Base-by-base conservation (phyloP, 768 basidiomycete genomes). In the Leccinum uliginosum region DNA sequence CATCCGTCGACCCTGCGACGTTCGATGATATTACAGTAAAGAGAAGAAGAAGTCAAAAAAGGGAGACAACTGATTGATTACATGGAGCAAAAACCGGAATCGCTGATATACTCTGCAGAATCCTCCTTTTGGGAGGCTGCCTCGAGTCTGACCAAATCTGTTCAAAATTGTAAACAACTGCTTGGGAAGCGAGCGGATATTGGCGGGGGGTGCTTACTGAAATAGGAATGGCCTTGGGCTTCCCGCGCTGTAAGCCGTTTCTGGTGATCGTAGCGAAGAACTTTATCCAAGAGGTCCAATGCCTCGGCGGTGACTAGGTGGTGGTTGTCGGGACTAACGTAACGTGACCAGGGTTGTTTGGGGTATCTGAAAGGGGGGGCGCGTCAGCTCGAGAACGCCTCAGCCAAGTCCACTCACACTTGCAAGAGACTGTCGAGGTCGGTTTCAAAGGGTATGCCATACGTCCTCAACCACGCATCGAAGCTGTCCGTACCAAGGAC, bases 201-300 rank as follows among this genome's bases (percentile, higher is more conserved):
- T 63, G 51, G 61, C 67, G 67, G 7, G 9, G n/a, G 47, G n/a
- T 47, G 52, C 70, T 24, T 57, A 82, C 81, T 83, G 68, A 87
- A 88, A 74, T 83, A 87, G 53, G 82, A 75, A 70, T 87, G 86
- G 52, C 75, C 75, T 73, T 84, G 83, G 34, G 83, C 83, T 71
- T 89, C 86, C 60, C 76, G 75, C 44, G 86, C 85, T 15, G 86
- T 87, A 35, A 85, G 73, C 60, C 86, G 75, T 65, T 85, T 83
- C 64, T 80, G 81, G 65, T 88, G 87, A 64, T 88, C 87, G 68
- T 87, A 89, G 59, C 79, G 76, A 65, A 87, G 72, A 53, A 88
- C 70, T 66, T 81, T 83, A 62, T 87, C 87, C 47, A 89, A 70
- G 54, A 87, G 78, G 66, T 87, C 85, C 57, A 86, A 70, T 4